Evolutionary conservation across 148 eudicot species (phyloP), one percentile per base, ranked within the genome.

Genomic region (Camellia sinensis): DNA sequence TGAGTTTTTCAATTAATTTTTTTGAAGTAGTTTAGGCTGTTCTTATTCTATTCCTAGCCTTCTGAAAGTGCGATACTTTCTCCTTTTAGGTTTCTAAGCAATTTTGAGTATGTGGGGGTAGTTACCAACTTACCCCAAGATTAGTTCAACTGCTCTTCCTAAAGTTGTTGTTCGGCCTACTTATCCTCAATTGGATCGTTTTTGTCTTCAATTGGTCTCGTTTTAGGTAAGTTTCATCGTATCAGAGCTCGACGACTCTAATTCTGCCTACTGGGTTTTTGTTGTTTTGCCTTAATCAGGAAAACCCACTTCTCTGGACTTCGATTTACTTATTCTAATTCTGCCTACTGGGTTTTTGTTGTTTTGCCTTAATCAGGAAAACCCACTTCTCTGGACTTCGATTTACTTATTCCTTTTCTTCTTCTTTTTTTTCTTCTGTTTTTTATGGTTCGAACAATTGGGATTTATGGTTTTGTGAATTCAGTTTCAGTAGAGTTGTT

Each of bases 131-230:
- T 44, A 64, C 29, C 43, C 15, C 40, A 57, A 64, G 78, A 64
- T 80, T 74, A 57, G 78, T 80, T 80, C 78, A 80, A 80, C 82
- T 74, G 82, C 78, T 80, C 62, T 65, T 14, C 82, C 76, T 53
- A 73, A 61, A 75, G 74, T 71, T 59, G 40, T 15, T 67, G 67
- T 80, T 73, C 61, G 77, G 82, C 67, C 18, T 72, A 62, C 61
- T 72, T 22, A 71, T 45, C 50, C 62, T 64, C 71, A 40, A 29
- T 65, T 73, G 77, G 62, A 72, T 63, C 71, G 18, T 52, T 29
- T 29, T 29, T 67, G 12, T 62, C 61, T 11, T 72, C 21, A 15
- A n/a, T 13, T 40, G 53, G 82, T 80, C 77, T 41, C 64, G 63
- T 61, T 71, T 80, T 80, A 80, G 82, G 82, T 72, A 73, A 73